Evolutionary conservation across 1,284 basidiomycete species (phyloP), one percentile per base, ranked within the genome.

Genomic region (Ustilago cynodontis): DNA sequence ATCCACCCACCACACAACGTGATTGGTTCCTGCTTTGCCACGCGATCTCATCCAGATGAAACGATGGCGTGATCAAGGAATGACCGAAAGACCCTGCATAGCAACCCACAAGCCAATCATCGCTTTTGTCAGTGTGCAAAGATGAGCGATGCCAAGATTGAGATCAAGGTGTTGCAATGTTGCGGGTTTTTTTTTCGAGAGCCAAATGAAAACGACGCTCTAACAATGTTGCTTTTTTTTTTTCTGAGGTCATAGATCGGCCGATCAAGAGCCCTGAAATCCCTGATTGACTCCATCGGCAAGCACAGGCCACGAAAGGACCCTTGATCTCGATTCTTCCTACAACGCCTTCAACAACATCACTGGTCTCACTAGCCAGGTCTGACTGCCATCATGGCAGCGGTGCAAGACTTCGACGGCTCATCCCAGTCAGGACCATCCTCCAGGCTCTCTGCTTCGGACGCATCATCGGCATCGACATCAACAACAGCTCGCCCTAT

Each of bases 221-320:
- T 49, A 35, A 52, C 50, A 52, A 13, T 26, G 28, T 22, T 18
- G 29, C 18, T 33, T 24, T 31, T 31, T 8, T n/a, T 29, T 1
- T 33, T 6, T 10, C 13, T 47, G 2, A 2, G 2, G 49, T 28
- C 1, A 18, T 26, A 20, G 37, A 52, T 50, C 33, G 45, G 14
- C 22, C 45, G 35, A 59, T 67, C 29, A 20, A 28, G 41, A 20
- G 2, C 9, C n/a, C 2, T 6, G 14, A 16, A 4, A 24, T 22
- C 18, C 16, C 35, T 37, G 33, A 39, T 35, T 24, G 4, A 9
- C 37, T n/a, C 8, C 18, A 28, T 59, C 20, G 2, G 10, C 43
- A 37, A 58, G 66, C 66, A 68, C 66, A 68, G 66, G 66, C 66
- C 66, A 62, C 50, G n/a, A 58, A 58, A 33, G 52, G 45, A 66